Evolutionary conservation across 805 yeast species (phyloP).

Genomic region (Pichia occidentalis): DNA sequence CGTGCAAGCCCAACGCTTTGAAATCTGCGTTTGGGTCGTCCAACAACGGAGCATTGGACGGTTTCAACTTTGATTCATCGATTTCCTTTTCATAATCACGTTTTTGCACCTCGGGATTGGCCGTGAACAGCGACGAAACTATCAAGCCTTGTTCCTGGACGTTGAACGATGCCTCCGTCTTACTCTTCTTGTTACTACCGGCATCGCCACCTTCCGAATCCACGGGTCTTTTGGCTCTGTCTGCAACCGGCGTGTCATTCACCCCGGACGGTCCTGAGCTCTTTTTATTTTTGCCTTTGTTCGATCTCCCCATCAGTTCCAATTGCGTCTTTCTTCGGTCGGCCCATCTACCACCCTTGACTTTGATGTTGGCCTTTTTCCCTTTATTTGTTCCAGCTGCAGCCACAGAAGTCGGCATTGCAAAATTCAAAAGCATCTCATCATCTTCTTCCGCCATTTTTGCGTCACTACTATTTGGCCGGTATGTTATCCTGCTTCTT

Average conservation of each 20-base stretch:
- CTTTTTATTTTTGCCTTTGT: constrained; percentile 13
- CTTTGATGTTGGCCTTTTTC: constrained; percentile 26
- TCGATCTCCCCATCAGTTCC: constrained; percentile 39
- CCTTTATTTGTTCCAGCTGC: constrained; percentile 16
- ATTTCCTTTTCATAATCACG: constrained; percentile 30
- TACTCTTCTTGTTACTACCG: too few species aligned
- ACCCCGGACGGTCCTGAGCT: constrained; percentile 6
- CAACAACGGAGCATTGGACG: constrained; percentile 83
- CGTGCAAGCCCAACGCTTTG: constrained; percentile 61
- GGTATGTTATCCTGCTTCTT: too few species aligned
- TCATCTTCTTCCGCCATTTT: constrained; percentile 33
- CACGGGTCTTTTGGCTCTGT: constrained; percentile 2
- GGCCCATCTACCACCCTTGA: constrained; percentile 75
- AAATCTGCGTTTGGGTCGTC: constrained; percentile 56
- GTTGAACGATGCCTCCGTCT: too few species aligned
- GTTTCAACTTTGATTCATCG: constrained; percentile 30
- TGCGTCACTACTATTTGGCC: neutral
- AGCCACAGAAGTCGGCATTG: constrained; percentile 26
- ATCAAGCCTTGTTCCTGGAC: constrained; percentile 59
- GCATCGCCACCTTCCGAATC: neutral
- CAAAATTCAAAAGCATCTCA: constrained; percentile 71
- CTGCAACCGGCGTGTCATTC: constrained; percentile 12
- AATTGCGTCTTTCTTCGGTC: constrained; percentile 63
- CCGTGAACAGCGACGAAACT: constrained; percentile 81
- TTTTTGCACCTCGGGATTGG: constrained; percentile 48